phyloP scores from a whole-genome alignment of 176 grass and related monocot species.

The Zea mays region DNA sequence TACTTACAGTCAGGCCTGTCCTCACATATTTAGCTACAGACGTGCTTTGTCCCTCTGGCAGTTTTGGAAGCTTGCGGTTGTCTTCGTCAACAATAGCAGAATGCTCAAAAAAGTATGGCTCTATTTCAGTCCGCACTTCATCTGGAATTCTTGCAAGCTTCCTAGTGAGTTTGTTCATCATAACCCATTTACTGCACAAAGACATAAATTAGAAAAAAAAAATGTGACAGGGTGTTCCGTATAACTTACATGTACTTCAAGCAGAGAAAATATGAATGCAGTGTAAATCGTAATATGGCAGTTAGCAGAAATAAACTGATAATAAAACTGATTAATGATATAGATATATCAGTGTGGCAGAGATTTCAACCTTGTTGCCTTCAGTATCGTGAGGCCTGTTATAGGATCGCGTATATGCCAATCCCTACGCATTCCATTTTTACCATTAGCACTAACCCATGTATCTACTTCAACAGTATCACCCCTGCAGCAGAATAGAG shows the following conservation, averaged over 20 bases:
- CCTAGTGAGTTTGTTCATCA: conserved; percentile 95
- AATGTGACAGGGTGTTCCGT: neutral
- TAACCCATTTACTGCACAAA: conserved; percentile 84
- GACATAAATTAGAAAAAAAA: conserved; percentile 29
- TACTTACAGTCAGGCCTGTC: conserved; percentile 84
- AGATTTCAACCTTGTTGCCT: conserved; percentile 73
- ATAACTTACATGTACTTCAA: neutral
- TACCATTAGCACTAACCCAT: conserved; percentile 81
- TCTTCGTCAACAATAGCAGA: conserved; percentile 76
- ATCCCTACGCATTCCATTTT: conserved; percentile 95
- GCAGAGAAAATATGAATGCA: neutral
- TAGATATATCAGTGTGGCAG: neutral
- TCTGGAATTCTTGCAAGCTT: conserved; percentile 88
- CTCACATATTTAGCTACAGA: conserved; percentile 66
- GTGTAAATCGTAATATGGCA: conserved; percentile 16
- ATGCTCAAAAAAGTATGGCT: conserved; percentile 68
- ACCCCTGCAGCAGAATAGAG: conserved; percentile 65
- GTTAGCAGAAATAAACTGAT: neutral
- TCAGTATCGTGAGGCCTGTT: conserved; percentile 70
- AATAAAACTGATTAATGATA: neutral
- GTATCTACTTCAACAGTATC: conserved; percentile 89
- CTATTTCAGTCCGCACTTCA: conserved; percentile 88
- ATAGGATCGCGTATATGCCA: conserved; percentile 86
- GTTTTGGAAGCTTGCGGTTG: conserved; percentile 73
- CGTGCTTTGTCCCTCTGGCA: conserved; percentile 47